A percentile compares a stretch with the other conserved stretches of the same genome.
Conservation (phyloP, 164 flowering plant genomes). For the Vitis rotundifolia region DNA sequence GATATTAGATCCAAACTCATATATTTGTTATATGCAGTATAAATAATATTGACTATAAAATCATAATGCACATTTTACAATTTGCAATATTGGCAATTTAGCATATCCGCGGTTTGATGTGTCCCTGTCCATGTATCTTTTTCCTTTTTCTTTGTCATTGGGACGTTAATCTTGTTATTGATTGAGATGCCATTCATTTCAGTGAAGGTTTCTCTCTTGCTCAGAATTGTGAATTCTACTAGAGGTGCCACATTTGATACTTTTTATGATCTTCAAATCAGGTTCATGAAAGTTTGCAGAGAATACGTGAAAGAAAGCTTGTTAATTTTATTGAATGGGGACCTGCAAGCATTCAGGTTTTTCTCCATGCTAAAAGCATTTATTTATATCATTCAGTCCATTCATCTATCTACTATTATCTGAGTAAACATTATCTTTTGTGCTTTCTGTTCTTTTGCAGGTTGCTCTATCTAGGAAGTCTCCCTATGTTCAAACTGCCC, state of each 20-base stretch:
- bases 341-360: conserved; percentile 99
- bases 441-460: conserved; percentile 34
- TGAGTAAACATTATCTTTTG: not conserved
- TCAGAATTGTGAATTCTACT: not conserved
- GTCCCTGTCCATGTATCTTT: not conserved
- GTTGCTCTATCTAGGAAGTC: conserved; percentile 98
- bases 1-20: too few relatives aligned
- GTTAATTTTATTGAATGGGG: conserved; percentile 99
- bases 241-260: conserved; percentile 10
- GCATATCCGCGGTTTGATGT: not conserved
- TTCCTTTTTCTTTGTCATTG: not conserved
- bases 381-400: not conserved
- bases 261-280: conserved; percentile 26
- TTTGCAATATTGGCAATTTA: not conserved
- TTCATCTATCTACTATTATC: not conserved
- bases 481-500: conserved; percentile 98
- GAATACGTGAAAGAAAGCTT: conserved; percentile 99
- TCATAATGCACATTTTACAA: too few relatives aligned
- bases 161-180: too few relatives aligned
- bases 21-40: too few relatives aligned
- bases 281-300: conserved; percentile 99
- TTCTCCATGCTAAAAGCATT: conserved; percentile 5
- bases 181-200: too few relatives aligned
- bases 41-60: too few relatives aligned
- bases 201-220: not conserved